Percentiles rank a stretch among this genome's conserved stretches.
Evolutionary conservation across 2,329 filamentous ascomycete genomes (phyloP).

Genomic region (Colletotrichum nymphaeae): DNA sequence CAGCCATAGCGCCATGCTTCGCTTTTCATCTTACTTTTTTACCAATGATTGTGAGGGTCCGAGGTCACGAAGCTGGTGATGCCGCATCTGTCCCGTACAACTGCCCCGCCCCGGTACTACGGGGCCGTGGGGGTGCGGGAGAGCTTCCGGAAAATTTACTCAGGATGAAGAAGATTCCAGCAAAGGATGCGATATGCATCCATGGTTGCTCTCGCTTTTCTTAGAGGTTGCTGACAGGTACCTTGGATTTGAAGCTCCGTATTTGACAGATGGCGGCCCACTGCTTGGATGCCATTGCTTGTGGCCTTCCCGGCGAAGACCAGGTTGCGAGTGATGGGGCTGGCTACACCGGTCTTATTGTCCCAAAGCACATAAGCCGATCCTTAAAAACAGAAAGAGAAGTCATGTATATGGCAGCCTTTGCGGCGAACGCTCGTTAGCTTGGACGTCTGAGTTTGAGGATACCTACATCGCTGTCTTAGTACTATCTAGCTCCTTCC

Average conservation of each 20-base stretch:
- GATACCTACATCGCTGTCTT: too few relatives aligned
- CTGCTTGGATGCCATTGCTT: neutral
- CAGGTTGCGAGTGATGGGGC: too few relatives aligned
- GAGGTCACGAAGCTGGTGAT: slow-evolving; percentile 8
- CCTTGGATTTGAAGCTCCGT: too few relatives aligned
- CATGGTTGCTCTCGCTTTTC: neutral
- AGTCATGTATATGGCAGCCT: too few relatives aligned
- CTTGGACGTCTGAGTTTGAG: too few relatives aligned
- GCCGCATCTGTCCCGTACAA: neutral
- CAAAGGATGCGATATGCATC: neutral
- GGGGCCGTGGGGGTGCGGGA: neutral
- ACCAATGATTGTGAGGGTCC: slow-evolving; percentile 8
- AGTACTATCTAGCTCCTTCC: too few relatives aligned
- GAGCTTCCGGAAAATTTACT: slow-evolving; percentile 11
- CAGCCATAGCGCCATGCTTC: neutral
- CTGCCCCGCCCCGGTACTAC: neutral
- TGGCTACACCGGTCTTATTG: too few relatives aligned
- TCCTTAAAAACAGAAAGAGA: too few relatives aligned
- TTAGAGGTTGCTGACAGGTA: too few relatives aligned
- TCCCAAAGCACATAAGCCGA: too few relatives aligned
- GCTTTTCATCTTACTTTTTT: neutral
- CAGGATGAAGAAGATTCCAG: slow-evolving; percentile 22
- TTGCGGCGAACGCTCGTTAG: too few relatives aligned
- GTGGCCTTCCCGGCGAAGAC: too few relatives aligned
- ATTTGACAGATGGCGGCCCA: neutral